Evolutionary conservation across 2,329 filamentous ascomycete species (phyloP).

Genomic region (Fusarium sp.): DNA sequence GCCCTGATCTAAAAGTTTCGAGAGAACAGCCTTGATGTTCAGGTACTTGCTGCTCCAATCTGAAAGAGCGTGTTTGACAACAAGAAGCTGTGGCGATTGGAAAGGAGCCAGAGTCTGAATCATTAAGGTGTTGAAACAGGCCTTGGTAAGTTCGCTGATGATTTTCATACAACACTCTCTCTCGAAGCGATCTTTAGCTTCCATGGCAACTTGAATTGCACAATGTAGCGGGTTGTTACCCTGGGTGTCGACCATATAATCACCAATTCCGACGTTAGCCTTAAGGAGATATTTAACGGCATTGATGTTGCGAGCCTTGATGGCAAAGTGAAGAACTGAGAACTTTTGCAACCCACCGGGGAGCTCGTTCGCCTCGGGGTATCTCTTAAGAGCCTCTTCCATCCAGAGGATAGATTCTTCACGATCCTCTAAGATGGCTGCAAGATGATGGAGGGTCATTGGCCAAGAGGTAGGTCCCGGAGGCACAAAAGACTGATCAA

Average conservation of each 20-base stretch:
- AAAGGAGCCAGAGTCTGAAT: conserved; percentile 3
- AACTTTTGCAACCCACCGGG: neutral
- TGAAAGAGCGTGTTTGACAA: neutral
- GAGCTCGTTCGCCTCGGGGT: neutral
- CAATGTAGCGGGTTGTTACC: conserved; percentile 9
- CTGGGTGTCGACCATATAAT: neutral
- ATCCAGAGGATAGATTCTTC: neutral
- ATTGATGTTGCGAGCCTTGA: neutral
- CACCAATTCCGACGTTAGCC: neutral
- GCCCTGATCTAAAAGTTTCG: neutral
- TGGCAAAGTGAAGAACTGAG: conserved; percentile 10
- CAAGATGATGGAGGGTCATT: conserved; percentile 1
- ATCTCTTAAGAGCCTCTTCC: neutral
- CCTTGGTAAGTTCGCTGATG: neutral
- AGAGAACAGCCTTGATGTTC: neutral
- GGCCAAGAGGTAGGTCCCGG: neutral
- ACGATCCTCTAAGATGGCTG: neutral
- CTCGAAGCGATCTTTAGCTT: neutral
- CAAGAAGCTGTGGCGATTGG: neutral
- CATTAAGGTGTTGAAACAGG: neutral
- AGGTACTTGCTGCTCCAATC: conserved; percentile 1
- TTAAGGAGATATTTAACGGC: neutral
- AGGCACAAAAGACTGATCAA: neutral
- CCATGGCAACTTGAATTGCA: neutral
- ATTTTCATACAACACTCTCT: neutral